Evolutionary conservation across 129 eudicot species (phyloP).

Genomic region (Flaveria bidentis): DNA sequence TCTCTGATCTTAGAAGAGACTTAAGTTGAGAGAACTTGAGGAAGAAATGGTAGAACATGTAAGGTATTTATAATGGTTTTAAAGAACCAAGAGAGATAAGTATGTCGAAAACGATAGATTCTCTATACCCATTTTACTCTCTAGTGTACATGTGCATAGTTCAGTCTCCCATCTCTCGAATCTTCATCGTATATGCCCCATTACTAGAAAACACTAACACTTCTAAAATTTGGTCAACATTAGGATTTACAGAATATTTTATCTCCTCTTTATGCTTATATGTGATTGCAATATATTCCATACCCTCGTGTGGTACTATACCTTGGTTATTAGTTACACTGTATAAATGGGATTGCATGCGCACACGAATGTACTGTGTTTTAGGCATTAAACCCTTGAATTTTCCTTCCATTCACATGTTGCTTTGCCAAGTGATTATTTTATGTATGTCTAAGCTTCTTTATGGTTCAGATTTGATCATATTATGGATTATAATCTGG

Average conservation of each 20-base stretch:
- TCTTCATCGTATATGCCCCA: constrained; percentile 22
- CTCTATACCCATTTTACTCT: constrained; percentile 22
- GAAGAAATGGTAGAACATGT: constrained; percentile 27
- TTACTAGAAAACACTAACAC: constrained; percentile 7
- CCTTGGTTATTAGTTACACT: constrained; percentile 4
- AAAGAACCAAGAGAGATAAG: constrained; percentile 4
- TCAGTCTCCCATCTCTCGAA: constrained; percentile 25
- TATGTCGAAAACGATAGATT: constrained; percentile 21
- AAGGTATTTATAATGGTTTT: constrained; percentile 49
- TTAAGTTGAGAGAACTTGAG: constrained; percentile 32
- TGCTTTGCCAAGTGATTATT: constrained; percentile 11
- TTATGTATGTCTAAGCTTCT: background rate
- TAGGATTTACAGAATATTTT: constrained; percentile 44
- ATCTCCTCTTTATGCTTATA: constrained; percentile 30
- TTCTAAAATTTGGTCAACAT: constrained; percentile 40
- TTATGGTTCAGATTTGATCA: constrained; percentile 12
- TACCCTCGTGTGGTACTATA: constrained; percentile 18
- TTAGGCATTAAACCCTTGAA: no score
- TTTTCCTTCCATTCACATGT: background rate
- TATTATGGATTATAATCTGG: constrained; percentile 2
- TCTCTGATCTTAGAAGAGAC: background rate
- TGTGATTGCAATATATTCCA: constrained; percentile 30
- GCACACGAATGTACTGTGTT: constrained; percentile 1
- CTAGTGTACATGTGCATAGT: constrained; percentile 6
- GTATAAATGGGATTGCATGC: background rate